Conservation (phyloP, 176 grass and related monocot genomes). For the Rhipidocladum racemiflorum region DNA sequence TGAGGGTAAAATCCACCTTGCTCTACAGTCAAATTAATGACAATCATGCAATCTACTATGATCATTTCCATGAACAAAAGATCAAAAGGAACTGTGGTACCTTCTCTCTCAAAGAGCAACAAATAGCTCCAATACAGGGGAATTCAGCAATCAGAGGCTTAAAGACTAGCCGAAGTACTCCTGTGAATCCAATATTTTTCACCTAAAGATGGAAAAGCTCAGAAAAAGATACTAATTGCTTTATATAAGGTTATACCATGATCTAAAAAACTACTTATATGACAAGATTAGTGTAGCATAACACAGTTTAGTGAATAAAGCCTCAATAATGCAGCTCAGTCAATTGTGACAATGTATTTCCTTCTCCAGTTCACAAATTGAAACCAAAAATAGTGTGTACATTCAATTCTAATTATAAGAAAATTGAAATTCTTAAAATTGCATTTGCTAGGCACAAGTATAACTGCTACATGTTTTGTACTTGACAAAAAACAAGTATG, state of each 20-base stretch:
- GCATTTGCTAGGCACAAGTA: not conserved
- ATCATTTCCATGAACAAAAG: not conserved
- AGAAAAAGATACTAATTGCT: not conserved
- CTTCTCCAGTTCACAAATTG: too few relatives aligned
- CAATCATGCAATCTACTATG: constrained; percentile 25
- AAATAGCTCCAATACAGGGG: constrained; percentile 91
- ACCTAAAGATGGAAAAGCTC: constrained; percentile 49
- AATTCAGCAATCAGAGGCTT: constrained; percentile 70
- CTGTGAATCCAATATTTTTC: constrained; percentile 93
- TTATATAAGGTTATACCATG: not conserved
- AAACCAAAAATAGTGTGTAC: too few relatives aligned
- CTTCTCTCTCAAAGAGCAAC: constrained; percentile 93
- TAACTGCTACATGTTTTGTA: not conserved
- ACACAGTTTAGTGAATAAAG: not conserved
- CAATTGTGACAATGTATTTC: too few relatives aligned
- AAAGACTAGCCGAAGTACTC: constrained; percentile 80
- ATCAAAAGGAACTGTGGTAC: constrained; percentile 44
- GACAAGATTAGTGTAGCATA: not conserved
- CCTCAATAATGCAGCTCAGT: not conserved
- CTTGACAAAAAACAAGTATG: not conserved
- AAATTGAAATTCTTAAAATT: not conserved
- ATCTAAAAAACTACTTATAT: not conserved
- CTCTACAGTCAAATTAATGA: constrained; percentile 62
- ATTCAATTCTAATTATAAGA: too few relatives aligned
- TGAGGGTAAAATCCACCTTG: constrained; percentile 93